Base-by-base conservation (phyloP, 345 rosid species). In the Eucalyptus sp. region DNA sequence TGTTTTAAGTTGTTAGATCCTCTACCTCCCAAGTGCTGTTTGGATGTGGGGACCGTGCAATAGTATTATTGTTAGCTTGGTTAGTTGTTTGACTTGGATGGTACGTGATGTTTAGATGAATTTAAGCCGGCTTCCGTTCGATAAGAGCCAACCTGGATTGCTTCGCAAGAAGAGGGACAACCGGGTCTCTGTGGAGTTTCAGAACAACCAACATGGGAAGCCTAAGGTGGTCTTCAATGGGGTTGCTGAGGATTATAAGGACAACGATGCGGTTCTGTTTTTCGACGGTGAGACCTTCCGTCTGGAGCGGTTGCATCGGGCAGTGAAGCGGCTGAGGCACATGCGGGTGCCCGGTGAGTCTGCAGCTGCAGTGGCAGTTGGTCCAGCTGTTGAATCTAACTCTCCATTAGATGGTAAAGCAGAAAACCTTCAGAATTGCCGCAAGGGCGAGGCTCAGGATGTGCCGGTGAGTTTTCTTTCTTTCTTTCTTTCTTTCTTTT, bases 41-140 rank as follows among this genome's bases (percentile, higher is more conserved):
- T 76, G 48, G 48, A 76, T 37, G 27, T 8, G 5, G 25, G 83
- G 48, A 37, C 27, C 3, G 15, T 76, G 83, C 46, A 37, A 37
- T 76, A 20, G 83, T 37, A 33, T 13, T 86, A 46, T 86, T 16
- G 44, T 20, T 43, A 50, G 56, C 64, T 83, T 62, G 49, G 18
- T 85, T 60, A 13, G 31, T 25, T 16, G 46, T 80, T 87, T 37
- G 29, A 49, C 27, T 46, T 68, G 83, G 25, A 52, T 31, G 87
- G 64, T 88, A 16, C 3, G 44, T 87, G 86, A 18, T 88, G 56
- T 50, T 86, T 89, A 96, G 99, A 97, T 93, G 98, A 97, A 50
- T 97, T 96, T 90, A 95, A 95, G 92, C 99, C 98, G 5, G 97
- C 98, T 16, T 96, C 97, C 31, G 94, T 97, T 97, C 86, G 97